These are phyloP conservation scores for Metschnikowia orientalis DNA, from an alignment of 805 yeast genomes.

Conservation along the genomic window DNA sequence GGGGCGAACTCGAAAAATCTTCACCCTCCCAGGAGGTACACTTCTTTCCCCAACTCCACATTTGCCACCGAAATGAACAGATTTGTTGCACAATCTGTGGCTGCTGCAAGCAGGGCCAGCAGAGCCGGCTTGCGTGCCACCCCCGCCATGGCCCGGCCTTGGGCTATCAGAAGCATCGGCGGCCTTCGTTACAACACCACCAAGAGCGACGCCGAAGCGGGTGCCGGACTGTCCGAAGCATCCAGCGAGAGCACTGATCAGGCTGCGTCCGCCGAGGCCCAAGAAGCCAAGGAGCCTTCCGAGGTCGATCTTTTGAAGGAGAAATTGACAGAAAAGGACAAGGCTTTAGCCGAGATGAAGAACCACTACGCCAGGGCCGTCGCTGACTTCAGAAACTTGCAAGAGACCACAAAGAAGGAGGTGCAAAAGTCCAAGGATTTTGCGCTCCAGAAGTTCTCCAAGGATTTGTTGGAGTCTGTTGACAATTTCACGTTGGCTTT, in stretches of 20 bases:
- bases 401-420: slow-evolving; percentile 85
- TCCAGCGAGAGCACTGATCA: slow-evolving; percentile 12
- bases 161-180: too few relatives aligned
- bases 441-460: slow-evolving; percentile 89
- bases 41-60: too few relatives aligned
- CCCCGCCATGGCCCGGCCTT: too few relatives aligned
- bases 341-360: slow-evolving; percentile 75
- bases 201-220: slow-evolving; percentile 6
- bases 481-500: slow-evolving; percentile 90
- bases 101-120: too few relatives aligned
- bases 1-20: too few relatives aligned
- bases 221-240: slow-evolving; percentile 3
- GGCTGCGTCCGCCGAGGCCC: slow-evolving; percentile 12
- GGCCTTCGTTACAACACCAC: slow-evolving; percentile 8
- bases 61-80: too few relatives aligned
- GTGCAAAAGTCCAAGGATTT: slow-evolving; percentile 82
- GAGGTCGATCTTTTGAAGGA: slow-evolving; percentile 36
- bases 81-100: slow-evolving; percentile 10
- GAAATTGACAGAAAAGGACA: slow-evolving; percentile 57
- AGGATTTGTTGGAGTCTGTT: slow-evolving; percentile 81
- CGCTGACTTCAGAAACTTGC: slow-evolving; percentile 91
- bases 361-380: slow-evolving; percentile 78
- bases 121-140: too few relatives aligned
- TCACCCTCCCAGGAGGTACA: too few relatives aligned
- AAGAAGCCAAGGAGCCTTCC: slow-evolving; percentile 22